Evolutionary conservation across 768 basidiomycete genomes (phyloP).

Genomic region (Amanita rubescens): DNA sequence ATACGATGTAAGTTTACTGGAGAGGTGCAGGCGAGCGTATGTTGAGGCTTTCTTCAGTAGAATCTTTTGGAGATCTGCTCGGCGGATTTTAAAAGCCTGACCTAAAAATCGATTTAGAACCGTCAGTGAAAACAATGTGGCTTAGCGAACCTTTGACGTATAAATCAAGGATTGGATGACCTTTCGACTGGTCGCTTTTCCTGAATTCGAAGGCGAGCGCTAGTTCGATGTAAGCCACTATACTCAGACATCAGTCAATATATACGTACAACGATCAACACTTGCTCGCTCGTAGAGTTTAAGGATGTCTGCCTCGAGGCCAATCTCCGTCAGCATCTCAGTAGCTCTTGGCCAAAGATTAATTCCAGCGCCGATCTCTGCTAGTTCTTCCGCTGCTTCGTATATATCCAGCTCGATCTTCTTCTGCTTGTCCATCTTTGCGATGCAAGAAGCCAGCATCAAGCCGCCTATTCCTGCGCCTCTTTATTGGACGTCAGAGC

Average conservation of each 20-base stretch:
- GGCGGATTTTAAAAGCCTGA: constrained; percentile 46
- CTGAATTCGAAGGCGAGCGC: constrained; percentile 48
- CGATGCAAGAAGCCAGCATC: constrained; percentile 20
- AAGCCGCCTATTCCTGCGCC: constrained; percentile 48
- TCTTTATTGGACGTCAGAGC: constrained; percentile 20
- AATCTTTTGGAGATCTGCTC: constrained; percentile 58
- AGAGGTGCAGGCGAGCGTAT: constrained; percentile 39
- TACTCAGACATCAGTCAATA: not conserved
- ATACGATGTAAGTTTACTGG: constrained; percentile 56
- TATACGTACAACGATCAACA: not conserved
- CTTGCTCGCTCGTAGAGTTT: constrained; percentile 10
- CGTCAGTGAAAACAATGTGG: not conserved
- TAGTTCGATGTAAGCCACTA: constrained; percentile 15
- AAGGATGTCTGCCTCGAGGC: constrained; percentile 39
- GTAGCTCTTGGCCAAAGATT: constrained; percentile 41
- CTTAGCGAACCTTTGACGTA: constrained; percentile 44
- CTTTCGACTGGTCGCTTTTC: constrained; percentile 52
- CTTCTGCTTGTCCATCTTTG: constrained; percentile 38
- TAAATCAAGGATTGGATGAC: constrained; percentile 44
- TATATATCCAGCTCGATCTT: constrained; percentile 52
- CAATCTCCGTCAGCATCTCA: constrained; percentile 22
- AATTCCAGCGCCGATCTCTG: constrained; percentile 58
- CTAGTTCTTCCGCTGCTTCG: constrained; percentile 41
- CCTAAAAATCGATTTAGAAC: constrained; percentile 24
- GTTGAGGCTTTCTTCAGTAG: constrained; percentile 44